Base-by-base conservation (phyloP, 2,329 filamentous ascomycete species). In the Cladophialophora chaetospira region DNA sequence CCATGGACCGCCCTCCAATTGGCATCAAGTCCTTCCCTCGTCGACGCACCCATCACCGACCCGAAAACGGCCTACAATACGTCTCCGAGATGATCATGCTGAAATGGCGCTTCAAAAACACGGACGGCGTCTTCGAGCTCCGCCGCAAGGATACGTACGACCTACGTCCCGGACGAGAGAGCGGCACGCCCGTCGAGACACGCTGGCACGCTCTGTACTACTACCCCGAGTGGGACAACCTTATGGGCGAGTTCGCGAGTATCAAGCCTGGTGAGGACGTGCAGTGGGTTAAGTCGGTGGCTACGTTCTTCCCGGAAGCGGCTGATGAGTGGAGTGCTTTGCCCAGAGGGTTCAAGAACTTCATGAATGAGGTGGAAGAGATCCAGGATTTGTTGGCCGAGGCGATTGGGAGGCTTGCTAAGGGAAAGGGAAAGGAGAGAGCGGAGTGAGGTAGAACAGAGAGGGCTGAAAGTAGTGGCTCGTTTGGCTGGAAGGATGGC, bases 41-140 rank as follows among this genome's bases (percentile, higher is more conserved):
- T 9, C 56, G 58, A 33, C 55, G 60, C 13, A 58, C 58, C 26
- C 53, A 57, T 26, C 64, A 61, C 28, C 57, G 57, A 5, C 51
- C 21, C 8, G 49, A 59, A 5, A 23, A 15, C 9, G 53, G 49
- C 23, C 31, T 67, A 15, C 21, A 36, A 31, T 29, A 13, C 19
- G 53, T 75, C 35, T 64, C 72, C 5, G 74, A 77, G 51, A 73
- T 77, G 44, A 67, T 72, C 1, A 67, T 72, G 0, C 59, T 76
- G 25, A 67, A 68, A n/a, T 75, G 73, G 48, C 64, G 63, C 2
- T 63, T 77, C 36, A 74, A 71, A 52, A 66, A 68, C 5, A 76
- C 74, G 0, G 69, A 71, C 2, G 75, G 74, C 51, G 67, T 72
- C 6, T 67, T 78, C n/a, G 75, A 77, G 55, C 65, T 78, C 29